Conservation (phyloP, 192 early-diverging fungal species). For the Lunasporangiospora selenospora region DNA sequence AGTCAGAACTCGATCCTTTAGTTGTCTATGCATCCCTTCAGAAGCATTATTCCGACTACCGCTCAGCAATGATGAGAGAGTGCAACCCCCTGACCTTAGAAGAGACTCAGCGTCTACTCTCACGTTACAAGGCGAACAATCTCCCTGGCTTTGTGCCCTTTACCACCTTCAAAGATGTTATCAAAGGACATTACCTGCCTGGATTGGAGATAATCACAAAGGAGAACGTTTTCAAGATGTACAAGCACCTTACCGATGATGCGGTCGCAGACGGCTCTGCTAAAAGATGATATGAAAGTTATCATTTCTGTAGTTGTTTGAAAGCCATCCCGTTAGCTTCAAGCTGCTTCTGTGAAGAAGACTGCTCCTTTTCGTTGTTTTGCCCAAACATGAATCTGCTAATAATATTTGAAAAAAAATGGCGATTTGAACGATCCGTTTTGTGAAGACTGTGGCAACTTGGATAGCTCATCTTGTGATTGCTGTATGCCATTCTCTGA, state of each 20-base stretch:
- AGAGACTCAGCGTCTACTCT: neutral
- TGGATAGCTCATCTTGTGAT: too few relatives aligned
- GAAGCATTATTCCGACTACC: constrained; percentile 3
- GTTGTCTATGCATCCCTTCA: constrained; percentile 1
- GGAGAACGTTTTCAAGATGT: neutral
- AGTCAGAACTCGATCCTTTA: neutral
- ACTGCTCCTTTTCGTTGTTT: too few relatives aligned
- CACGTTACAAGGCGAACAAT: neutral
- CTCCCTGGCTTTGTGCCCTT: constrained; percentile 3
- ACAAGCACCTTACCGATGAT: neutral
- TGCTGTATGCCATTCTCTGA: too few relatives aligned
- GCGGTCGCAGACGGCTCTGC: too few relatives aligned
- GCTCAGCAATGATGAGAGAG: neutral
- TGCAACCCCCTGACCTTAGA: neutral
- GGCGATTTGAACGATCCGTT: too few relatives aligned
- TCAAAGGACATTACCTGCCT: constrained; percentile 8
- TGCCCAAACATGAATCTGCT: too few relatives aligned
- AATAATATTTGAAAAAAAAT: too few relatives aligned
- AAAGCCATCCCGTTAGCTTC: too few relatives aligned
- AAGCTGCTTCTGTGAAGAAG: too few relatives aligned
- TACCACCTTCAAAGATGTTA: constrained; percentile 1
- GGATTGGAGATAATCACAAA: neutral
- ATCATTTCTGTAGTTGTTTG: too few relatives aligned
- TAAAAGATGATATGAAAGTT: too few relatives aligned
- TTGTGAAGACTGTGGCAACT: too few relatives aligned